phyloP scores from a whole-genome alignment of 805 yeast genomes.

The Yamadazyma nakazawae region DNA sequence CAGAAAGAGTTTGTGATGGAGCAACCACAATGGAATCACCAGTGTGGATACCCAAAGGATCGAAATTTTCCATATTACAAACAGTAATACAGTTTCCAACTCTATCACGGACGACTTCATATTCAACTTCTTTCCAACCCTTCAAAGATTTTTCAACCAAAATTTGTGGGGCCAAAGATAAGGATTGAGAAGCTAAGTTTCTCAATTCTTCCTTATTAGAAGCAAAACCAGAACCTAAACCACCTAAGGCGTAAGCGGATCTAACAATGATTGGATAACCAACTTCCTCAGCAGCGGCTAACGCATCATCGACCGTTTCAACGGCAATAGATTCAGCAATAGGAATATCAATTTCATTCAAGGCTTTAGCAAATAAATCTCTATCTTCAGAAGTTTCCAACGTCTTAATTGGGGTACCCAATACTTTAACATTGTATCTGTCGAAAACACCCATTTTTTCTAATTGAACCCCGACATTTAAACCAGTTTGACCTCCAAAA shows the following conservation, averaged over 20 bases:
- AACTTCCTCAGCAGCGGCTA: conserved; percentile 77
- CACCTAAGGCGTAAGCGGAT: conserved; percentile 97
- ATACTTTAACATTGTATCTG: conserved; percentile 84
- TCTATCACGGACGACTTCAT: conserved; percentile 97
- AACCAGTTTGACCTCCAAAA: conserved; percentile 98
- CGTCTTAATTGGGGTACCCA: conserved; percentile 96
- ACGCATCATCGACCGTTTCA: conserved; percentile 72
- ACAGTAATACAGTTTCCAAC: conserved; percentile 97
- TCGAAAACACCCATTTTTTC: conserved; percentile 95
- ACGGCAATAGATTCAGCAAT: conserved; percentile 95
- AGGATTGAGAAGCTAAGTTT: conserved; percentile 84
- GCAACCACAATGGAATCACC: conserved; percentile 99
- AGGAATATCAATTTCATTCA: conserved; percentile 94
- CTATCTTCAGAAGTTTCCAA: conserved; percentile 97
- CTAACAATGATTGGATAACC: conserved; percentile 96
- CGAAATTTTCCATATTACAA: conserved; percentile 98
- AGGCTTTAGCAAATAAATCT: conserved; percentile 89
- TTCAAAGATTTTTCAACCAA: conserved; percentile 94
- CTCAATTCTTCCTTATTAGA: conserved; percentile 79
- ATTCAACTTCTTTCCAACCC: conserved; percentile 99
- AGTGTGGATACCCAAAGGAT: conserved; percentile 97
- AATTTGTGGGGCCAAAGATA: conserved; percentile 91
- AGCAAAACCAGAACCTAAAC: conserved; percentile 97
- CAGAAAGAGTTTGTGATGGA: conserved; percentile 95
- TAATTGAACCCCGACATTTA: conserved; percentile 90